Evolutionary conservation across 805 yeast genomes (phyloP).

Genomic region (Tetrapisispora pingtungensis): DNA sequence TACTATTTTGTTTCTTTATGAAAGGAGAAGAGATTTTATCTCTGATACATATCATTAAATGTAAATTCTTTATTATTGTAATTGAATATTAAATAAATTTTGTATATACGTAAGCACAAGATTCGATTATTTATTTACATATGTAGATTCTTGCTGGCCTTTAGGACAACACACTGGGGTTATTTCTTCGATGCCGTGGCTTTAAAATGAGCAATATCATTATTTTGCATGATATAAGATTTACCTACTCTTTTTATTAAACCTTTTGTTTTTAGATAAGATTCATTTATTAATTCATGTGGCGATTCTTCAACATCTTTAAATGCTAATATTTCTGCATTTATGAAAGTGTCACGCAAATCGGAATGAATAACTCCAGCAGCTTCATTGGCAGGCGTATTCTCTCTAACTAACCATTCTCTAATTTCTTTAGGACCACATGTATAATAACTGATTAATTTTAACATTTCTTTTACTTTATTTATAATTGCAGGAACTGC

Average conservation of each 20-base stretch:
- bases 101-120: background rate
- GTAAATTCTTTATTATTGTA: background rate
- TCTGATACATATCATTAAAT: constrained; percentile 20
- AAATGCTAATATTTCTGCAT: constrained; percentile 64
- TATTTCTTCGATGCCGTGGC: constrained; percentile 54
- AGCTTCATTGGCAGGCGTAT: constrained; percentile 76
- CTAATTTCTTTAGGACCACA: constrained; percentile 79
- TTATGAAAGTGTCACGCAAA: constrained; percentile 67
- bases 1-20: constrained; percentile 3
- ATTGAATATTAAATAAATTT: background rate
- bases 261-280: constrained; percentile 20
- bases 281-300: constrained; percentile 11
- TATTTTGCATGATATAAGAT: constrained; percentile 70
- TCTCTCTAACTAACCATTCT: constrained; percentile 78
- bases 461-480: constrained; percentile 56
- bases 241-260: constrained; percentile 41
- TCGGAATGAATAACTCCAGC: constrained; percentile 89
- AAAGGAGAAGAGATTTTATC: constrained; percentile 28
- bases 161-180: no score
- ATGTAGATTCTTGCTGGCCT: no score
- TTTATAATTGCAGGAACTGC: constrained; percentile 55
- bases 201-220: constrained; percentile 68
- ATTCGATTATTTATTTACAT: no score
- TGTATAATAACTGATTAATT: constrained; percentile 74
- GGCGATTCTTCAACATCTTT: constrained; percentile 37